Base-by-base conservation (phyloP, 306 rosid genomes). In the Fagus crenata region DNA sequence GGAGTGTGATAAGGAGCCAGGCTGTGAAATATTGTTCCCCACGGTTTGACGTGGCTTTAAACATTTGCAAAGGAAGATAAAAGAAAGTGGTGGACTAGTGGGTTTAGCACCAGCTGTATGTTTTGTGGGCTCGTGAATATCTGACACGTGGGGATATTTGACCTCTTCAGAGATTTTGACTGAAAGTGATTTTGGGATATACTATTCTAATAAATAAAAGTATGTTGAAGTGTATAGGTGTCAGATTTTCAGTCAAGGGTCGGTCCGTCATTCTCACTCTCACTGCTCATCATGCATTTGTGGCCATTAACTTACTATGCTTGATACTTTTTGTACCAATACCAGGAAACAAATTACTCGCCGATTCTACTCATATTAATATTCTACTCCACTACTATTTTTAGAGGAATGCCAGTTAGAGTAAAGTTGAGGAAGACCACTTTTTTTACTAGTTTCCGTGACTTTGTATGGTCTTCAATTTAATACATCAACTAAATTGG, bases 1-100 rank as follows among this genome's bases (percentile, higher is more conserved):
- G 77, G 81, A 71, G 80, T 53, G 67, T 54, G 72, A 77, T 32
- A 39, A 77, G 82, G 78, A 71, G 85, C 73, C 92, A 85, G 84
- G 80, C 69, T 82, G 76, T 76, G 73, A 6, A 12, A 1, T 3
- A 33, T 40, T 70, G 4, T 6, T 9, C 51, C 51, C 80, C 85
- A 71, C 85, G 81, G 70, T 73, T 67, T 22, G 28, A 0, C 28
- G 28, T 22, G 0, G 28, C 28, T 22, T 22, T 69, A 41, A 51
- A 81, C 81, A 42, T 42, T 46, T 63, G 64, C 11, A 36, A 32
- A 11, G 74, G 39, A 46, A 46, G 8, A 7, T 43, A 6, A 11
- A 63, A 42, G n/a, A 59, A 14, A 2, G 31, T 22, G 53, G 55
- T 67, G 58, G 2, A 28, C 28, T 22, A 0, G 28, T 55, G 63